Conservation (phyloP, 75 land plant species). For the Picea glauca region DNA sequence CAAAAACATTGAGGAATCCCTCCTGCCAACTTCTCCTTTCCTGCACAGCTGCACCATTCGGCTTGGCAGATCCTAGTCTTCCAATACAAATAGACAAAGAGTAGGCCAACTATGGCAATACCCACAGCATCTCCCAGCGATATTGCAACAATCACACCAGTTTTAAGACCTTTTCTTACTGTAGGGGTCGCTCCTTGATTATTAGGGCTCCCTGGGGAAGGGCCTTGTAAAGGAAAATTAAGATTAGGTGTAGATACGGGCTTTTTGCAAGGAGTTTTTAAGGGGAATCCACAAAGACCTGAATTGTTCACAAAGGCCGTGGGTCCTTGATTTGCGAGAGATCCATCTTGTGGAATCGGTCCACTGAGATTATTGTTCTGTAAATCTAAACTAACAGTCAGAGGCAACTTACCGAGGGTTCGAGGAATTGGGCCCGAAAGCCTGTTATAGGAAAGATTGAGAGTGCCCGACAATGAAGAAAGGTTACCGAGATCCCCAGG, state of each 20-base stretch:
- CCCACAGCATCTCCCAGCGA: conserved; percentile 66
- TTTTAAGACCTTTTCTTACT: conserved; percentile 31
- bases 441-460: conserved; percentile 67
- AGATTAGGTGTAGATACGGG: background rate
- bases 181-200: background rate
- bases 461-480: conserved; percentile 45
- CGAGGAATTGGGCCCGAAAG: conserved; percentile 62
- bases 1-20: conserved; percentile 20
- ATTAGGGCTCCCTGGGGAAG: conserved; percentile 9
- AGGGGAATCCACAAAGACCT: conserved; percentile 67
- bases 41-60: conserved; percentile 15
- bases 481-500: conserved; percentile 66
- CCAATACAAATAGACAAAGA: conserved; percentile 67
- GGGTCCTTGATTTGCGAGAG: conserved; percentile 68
- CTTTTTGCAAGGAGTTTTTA: conserved; percentile 48
- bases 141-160: conserved; percentile 52
- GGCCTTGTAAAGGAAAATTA: background rate
- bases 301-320: conserved; percentile 71
- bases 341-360: conserved; percentile 63
- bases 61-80: conserved; percentile 32
- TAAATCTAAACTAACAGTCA: conserved; percentile 68
- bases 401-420: conserved; percentile 60
- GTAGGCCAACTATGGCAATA: conserved; percentile 54
- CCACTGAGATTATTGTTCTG: conserved; percentile 68
- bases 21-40: conserved; percentile 33